Evolutionary conservation across 2,329 filamentous ascomycete species (phyloP), one percentile per base, ranked within the genome.

Genomic region (Curvularia eragrostidis): DNA sequence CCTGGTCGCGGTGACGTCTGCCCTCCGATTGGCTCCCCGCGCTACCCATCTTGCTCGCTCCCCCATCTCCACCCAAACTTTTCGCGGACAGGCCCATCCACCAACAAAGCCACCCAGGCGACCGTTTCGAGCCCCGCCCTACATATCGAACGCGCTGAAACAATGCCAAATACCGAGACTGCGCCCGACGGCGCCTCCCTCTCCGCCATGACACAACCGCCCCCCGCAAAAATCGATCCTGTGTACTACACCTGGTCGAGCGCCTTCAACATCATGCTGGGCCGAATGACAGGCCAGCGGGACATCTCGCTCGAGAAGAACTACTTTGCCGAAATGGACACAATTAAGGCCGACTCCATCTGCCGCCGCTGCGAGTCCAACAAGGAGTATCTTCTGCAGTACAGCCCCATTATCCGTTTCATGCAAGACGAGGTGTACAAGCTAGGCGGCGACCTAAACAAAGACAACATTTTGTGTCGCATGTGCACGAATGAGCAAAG

Each of bases 371-470:
- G 92, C 82, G 91, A 97, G 73, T 81, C 88, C 42, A 86, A 91
- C 78, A 88, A 91, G 56, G 89, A 95, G 77, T 97, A 90, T 82
- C 85, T 96, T 34, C 87, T 98, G 69, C 80, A 87, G 73, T 91
- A 93, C 82, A 94, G 81, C 81, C 95, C 95, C 26, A 87, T 91
- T 55, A 88, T 99, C 58, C 89, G 89, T 60, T 99, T 96, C 83
- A 82, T 99, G 79, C 87, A 87, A 54, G 87, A 95, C 64, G 91
- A 93, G 77, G 90, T 97, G 68, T 82, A 81, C 56, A 87, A 89
- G 66, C 85, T 98, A 32, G 92, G 93, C 75, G 93, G 92, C 49
- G 81, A 86, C 48, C 81, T 99, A 48, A 87, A 90, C 70, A 80
- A 80, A 8, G 79, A 83, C 63, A 97, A 96, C 72, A 90, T 99